These are phyloP conservation scores for Xylariaceae sp. DNA, from an alignment of 2,329 filamentous ascomycete genomes.

Conservation along the genomic window DNA sequence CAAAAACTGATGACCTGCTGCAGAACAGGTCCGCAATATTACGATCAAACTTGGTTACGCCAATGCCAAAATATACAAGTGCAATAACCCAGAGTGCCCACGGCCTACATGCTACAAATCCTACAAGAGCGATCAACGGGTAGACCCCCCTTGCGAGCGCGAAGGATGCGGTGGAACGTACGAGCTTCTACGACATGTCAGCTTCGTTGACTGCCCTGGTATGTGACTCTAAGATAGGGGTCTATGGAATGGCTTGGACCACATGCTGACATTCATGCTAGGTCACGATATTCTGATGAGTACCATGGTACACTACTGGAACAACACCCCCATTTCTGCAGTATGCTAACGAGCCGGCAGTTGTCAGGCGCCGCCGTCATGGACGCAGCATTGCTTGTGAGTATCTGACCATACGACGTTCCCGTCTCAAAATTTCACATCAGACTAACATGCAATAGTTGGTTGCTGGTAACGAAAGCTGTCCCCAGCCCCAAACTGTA, in stretches of 20 bases:
- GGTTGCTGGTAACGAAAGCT: conserved; percentile 93
- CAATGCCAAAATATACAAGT: conserved; percentile 45
- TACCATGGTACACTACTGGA: conserved; percentile 74
- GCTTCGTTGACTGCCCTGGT: conserved; percentile 93
- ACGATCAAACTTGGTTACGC: conserved; percentile 55
- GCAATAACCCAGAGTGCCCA: conserved; percentile 85
- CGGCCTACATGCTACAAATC: conserved; percentile 92
- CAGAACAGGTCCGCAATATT: conserved; percentile 95
- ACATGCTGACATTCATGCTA: conserved; percentile 3
- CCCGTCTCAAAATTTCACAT: not conserved
- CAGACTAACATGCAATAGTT: conserved; percentile 11
- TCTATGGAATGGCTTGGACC: not conserved
- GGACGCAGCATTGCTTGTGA: conserved; percentile 93
- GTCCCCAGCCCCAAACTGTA: conserved; percentile 87
- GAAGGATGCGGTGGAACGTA: conserved; percentile 87
- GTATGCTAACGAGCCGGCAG: conserved; percentile 12
- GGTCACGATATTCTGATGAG: conserved; percentile 99
- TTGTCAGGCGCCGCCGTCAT: conserved; percentile 98
- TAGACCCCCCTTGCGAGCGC: conserved; percentile 91
- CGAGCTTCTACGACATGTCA: conserved; percentile 82
- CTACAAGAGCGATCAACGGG: conserved; percentile 98
- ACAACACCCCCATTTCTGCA: no score
- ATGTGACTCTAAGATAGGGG: conserved; percentile 8
- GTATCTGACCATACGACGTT: conserved; percentile 1
- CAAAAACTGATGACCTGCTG: conserved; percentile 3